Base-by-base conservation (phyloP, 257 asterid genomes). In the Fraxinus excelsior region DNA sequence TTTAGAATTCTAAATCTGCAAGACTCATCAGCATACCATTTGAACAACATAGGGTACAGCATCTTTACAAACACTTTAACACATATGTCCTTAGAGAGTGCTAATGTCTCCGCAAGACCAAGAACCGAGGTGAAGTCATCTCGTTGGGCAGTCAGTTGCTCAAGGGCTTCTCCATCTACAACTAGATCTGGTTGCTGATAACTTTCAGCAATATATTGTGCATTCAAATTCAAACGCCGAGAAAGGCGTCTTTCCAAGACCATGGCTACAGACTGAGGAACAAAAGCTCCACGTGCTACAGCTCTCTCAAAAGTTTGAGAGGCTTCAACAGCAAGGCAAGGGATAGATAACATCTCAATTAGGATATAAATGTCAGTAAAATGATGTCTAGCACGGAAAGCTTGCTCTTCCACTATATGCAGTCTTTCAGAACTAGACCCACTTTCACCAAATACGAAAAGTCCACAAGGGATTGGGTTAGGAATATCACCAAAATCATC, bases 261-360 rank as follows among this genome's bases (percentile, higher is more conserved):
- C 81, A 88, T 78, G 46, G 92, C 94, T 51, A 93, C 84, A 79
- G 92, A 88, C 79, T 88, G 97, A 77, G 97, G 88, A 84, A 77
- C 82, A 80, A 93, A 79, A 51, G 89, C 84, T 62, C 99, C 98
- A 74, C 94, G 93, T 72, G 92, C 94, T 74, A 96, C 92, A 76
- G 94, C 96, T 89, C 94, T 89, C 91, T 96, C 97, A 85, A 96
- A 93, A 74, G 93, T 89, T 84, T 91, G 97, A 80, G 97, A 89
- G 74, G 97, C 97, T 86, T 93, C 97, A 79, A 87, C 87, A 44
- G 97, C 94, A 44, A 93, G 90, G 83, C 96, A 87, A 68, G 97
- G 96, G 79, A 96, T 86, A 35, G 98, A 92, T 82, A 96, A 80
- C 97, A 96, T 93, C 85, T 96, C 99, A 65, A 93, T 84, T 74